These are phyloP conservation scores for Umbelopsis vinacea DNA, from an alignment of 192 early-diverging fungal species.

Conservation along the genomic window DNA sequence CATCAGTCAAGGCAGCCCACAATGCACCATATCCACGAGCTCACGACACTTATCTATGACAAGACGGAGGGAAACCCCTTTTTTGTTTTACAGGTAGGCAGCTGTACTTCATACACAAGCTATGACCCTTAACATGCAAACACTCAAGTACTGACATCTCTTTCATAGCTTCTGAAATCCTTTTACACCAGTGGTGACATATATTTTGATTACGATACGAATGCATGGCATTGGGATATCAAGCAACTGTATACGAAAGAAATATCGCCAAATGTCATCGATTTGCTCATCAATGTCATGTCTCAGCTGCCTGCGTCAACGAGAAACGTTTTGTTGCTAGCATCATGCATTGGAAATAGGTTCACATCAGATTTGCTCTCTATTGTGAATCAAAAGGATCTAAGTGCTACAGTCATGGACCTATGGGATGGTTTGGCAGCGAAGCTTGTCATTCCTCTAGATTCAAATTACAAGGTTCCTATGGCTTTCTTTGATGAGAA, in stretches of 20 bases:
- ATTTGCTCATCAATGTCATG: slow-evolving; percentile 35
- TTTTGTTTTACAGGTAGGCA: slow-evolving; percentile 35
- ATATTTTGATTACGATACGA: slow-evolving; percentile 27
- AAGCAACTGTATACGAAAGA: slow-evolving; percentile 12
- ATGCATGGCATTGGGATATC: slow-evolving; percentile 37
- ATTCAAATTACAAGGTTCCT: slow-evolving; percentile 36
- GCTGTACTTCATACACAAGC: neutral
- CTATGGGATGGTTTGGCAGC: slow-evolving; percentile 35
- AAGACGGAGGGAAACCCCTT: slow-evolving; percentile 42
- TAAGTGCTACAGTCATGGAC: slow-evolving; percentile 27
- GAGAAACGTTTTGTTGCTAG: slow-evolving; percentile 32
- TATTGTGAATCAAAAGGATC: slow-evolving; percentile 26
- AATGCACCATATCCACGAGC: neutral
- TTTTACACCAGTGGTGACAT: slow-evolving; percentile 26
- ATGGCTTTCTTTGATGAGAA: slow-evolving; percentile 26
- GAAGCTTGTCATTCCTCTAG: slow-evolving; percentile 35
- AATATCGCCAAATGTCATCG: slow-evolving; percentile 42
- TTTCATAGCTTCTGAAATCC: slow-evolving; percentile 32
- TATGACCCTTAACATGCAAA: no score
- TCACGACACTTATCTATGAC: slow-evolving; percentile 14
- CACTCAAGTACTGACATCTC: neutral
- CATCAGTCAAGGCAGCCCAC: neutral
- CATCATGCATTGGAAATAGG: slow-evolving; percentile 43
- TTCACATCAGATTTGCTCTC: slow-evolving; percentile 34
- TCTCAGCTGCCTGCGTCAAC: slow-evolving; percentile 26